Conservation (phyloP, 495 filamentous ascomycete species). For the Lasiosphaeria ovina region DNA sequence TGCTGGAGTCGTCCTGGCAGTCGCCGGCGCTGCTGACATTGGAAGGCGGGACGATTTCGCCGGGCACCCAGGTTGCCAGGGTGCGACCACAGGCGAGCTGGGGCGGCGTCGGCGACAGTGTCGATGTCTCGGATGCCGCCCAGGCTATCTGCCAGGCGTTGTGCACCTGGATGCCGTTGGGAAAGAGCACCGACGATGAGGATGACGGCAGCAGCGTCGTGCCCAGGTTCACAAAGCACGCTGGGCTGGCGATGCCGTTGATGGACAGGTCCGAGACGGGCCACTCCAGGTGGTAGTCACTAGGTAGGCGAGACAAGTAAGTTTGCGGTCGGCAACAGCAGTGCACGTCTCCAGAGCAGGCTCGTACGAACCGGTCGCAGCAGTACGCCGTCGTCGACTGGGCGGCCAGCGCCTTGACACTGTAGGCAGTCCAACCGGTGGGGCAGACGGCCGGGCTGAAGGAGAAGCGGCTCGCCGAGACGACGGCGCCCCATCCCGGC, state of each 20-base stretch:
- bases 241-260: background rate
- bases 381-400: background rate
- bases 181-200: background rate
- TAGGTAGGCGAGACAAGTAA: background rate
- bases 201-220: background rate
- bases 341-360: background rate
- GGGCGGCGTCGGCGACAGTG: slow-evolving; percentile 4
- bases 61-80: slow-evolving; percentile 4
- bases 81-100: background rate
- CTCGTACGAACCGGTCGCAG: background rate
- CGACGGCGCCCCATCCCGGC: background rate
- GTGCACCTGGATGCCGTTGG: slow-evolving; percentile 4
- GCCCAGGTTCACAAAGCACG: background rate
- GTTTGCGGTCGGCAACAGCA: background rate
- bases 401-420: background rate
- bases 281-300: background rate
- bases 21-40: background rate
- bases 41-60: background rate
- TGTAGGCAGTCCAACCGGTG: slow-evolving; percentile 6
- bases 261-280: background rate
- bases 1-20: background rate
- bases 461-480: slow-evolving; percentile 4
- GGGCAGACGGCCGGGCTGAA: slow-evolving; percentile 12
- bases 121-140: background rate
- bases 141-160: slow-evolving; percentile 9